Base-by-base conservation (phyloP, 345 rosid species). In the Eucalyptus victrix region DNA sequence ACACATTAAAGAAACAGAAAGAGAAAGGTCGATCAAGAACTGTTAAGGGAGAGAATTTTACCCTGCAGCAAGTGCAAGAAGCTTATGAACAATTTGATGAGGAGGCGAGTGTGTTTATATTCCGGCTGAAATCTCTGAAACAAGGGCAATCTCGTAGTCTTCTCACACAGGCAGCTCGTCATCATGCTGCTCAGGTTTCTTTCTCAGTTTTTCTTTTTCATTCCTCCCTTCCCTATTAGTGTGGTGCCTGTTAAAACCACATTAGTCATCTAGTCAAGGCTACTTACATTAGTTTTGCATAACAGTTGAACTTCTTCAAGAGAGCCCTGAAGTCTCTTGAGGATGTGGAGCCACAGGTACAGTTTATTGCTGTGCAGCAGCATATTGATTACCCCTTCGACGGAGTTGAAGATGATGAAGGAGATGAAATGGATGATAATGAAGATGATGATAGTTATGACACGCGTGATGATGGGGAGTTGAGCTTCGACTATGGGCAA, bases 131-230 rank as follows among this genome's bases (percentile, higher is more conserved):
- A 91, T 98, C 99, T 81, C 91, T 98, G 89, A 97, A 98, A 92
- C 97, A 96, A 93, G 99, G 98, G 86, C 99, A 98, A 91, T 95
- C 97, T 58, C 95, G 98, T 88, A 97, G 99, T 94, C 98, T 98
- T 90, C 95, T 98, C 72, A 98, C 99, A 19, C 99, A 98, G 92
- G 99, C 99, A 89, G 99, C 98, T 87, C 94, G 98, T 47, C 99
- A 98, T 92, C 99, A 98, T 92, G 97, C 99, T 89, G 97, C 99
- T 92, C 99, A 98, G 99, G 99, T 98, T 87, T 90, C 80, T 80
- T 90, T 87, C 88, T 56, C 45, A 9, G 23, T 45, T 53, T 53
- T 47, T 80, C 58, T 89, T 85, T 53, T 49, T 86, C 45, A 51
- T 81, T 34, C 58, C 65, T 86, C 32, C 40, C 34, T 60, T 67